A percentile compares a stretch with the other conserved stretches of the same genome.
These are phyloP conservation scores for Limtongia smithiae DNA, from an alignment of 805 yeast species.

Conservation along the genomic window DNA sequence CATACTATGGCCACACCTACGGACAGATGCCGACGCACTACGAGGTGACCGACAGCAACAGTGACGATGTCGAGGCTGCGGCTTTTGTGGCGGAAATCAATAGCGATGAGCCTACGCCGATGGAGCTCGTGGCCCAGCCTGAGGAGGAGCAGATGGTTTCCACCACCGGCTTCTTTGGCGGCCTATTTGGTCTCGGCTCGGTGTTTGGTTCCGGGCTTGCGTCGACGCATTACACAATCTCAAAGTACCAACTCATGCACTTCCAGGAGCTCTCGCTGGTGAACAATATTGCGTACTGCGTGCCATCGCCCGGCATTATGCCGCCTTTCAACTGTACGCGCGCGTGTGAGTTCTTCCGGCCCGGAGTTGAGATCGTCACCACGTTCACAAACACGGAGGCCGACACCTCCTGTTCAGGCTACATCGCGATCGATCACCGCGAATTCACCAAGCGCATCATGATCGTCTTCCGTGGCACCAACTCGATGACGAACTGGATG, in stretches of 20 bases:
- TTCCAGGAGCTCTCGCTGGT: conserved; percentile 23
- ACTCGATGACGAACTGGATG: conserved; percentile 58
- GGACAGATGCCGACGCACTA: not conserved
- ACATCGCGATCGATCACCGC: conserved; percentile 44
- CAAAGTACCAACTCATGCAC: conserved; percentile 14
- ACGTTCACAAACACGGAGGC: conserved; percentile 22
- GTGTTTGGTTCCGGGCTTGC: conserved; percentile 18
- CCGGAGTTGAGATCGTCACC: conserved; percentile 20
- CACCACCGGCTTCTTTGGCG: conserved; percentile 18
- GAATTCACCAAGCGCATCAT: conserved; percentile 19
- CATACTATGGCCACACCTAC: conserved; percentile 15
- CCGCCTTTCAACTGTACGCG: conserved; percentile 31
- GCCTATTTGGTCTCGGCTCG: conserved; percentile 16
- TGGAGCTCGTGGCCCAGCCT: not conserved
- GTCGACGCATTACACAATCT: conserved; percentile 13
- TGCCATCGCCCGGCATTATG: conserved; percentile 29
- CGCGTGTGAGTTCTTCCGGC: conserved; percentile 25
- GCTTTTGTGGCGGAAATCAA: conserved; percentile 2
- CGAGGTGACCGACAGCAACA: conserved; percentile 3
- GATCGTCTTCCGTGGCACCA: conserved; percentile 61
- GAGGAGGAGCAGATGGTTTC: conserved; percentile 5
- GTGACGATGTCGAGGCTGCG: conserved; percentile 2
- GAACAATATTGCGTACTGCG: conserved; percentile 29
- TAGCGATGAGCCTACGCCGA: conserved; percentile 7
- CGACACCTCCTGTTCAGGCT: conserved; percentile 29